Evolutionary conservation across 768 basidiomycete genomes (phyloP).

Genomic region (Royoungia palumana): DNA sequence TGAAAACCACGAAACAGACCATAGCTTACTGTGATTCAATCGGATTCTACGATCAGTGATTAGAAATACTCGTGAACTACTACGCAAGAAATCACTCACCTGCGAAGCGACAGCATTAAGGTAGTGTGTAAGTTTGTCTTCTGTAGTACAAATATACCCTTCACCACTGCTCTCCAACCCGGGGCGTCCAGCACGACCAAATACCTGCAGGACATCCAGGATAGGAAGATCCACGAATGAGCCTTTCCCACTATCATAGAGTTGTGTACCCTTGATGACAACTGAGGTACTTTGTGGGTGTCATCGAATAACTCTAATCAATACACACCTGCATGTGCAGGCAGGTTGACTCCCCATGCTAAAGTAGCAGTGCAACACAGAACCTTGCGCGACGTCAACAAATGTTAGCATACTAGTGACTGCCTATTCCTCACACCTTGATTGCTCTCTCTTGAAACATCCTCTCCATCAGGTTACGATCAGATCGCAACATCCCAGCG

Average conservation of each 20-base stretch:
- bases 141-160: slow-evolving; percentile 94
- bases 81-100: slow-evolving; percentile 39
- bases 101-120: slow-evolving; percentile 85
- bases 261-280: slow-evolving; percentile 94
- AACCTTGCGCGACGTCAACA: slow-evolving; percentile 51
- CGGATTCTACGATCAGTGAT: slow-evolving; percentile 56
- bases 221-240: slow-evolving; percentile 90
- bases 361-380: slow-evolving; percentile 97
- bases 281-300: slow-evolving; percentile 43
- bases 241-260: slow-evolving; percentile 90
- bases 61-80: not conserved
- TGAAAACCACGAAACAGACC: not conserved
- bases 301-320: slow-evolving; percentile 3
- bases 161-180: slow-evolving; percentile 90
- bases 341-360: slow-evolving; percentile 99
- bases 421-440: slow-evolving; percentile 54
- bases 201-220: slow-evolving; percentile 94
- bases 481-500: slow-evolving; percentile 94
- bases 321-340: slow-evolving; percentile 85
- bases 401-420: not conserved
- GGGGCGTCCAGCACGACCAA: slow-evolving; percentile 91
- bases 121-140: slow-evolving; percentile 90
- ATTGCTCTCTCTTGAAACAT: slow-evolving; percentile 90
- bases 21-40: slow-evolving; percentile 87
- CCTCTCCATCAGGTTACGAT: slow-evolving; percentile 92